phyloP scores from a whole-genome alignment of 345 rosid species.

The Eutrema yunnanense region DNA sequence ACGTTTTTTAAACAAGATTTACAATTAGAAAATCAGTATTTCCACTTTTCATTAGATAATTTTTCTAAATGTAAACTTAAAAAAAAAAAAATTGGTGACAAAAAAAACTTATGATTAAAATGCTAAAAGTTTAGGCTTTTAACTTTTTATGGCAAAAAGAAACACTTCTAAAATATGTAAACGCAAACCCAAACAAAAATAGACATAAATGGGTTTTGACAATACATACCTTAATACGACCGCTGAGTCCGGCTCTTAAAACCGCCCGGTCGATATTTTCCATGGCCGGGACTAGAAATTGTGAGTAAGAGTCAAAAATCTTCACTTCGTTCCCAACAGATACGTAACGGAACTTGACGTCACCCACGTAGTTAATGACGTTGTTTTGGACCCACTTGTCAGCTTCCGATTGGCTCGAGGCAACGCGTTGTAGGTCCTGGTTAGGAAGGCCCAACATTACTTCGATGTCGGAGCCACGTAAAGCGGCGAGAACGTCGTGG shows the following conservation, averaged over 20 bases:
- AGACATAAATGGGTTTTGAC: not conserved
- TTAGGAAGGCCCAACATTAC: conserved; percentile 48
- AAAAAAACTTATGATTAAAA: not conserved
- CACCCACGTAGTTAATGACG: conserved; percentile 22
- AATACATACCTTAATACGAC: conserved; percentile 13
- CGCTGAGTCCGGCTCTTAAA: conserved; percentile 17
- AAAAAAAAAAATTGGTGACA: too few relatives aligned
- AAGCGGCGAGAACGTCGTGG: conserved; percentile 36
- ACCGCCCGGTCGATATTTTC: conserved; percentile 25
- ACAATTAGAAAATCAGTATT: too few relatives aligned
- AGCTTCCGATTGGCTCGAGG: conserved; percentile 42
- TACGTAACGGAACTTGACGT: conserved; percentile 48
- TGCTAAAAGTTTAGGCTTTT: not conserved
- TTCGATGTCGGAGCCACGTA: conserved; percentile 45
- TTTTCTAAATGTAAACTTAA: not conserved
- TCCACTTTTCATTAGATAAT: not conserved
- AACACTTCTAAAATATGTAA: not conserved
- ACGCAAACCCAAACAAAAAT: not conserved
- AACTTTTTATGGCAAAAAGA: not conserved
- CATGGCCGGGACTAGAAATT: conserved; percentile 31
- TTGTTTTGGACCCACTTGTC: conserved; percentile 42
- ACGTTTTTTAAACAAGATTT: not conserved
- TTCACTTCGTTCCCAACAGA: conserved; percentile 59
- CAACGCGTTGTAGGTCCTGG: conserved; percentile 20
- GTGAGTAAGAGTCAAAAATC: conserved; percentile 16